A percentile compares a stretch with the other conserved stretches of the same genome.
Conservation (phyloP, 352 stramenopile genomes). For the Halophytophthora batemanensis region DNA sequence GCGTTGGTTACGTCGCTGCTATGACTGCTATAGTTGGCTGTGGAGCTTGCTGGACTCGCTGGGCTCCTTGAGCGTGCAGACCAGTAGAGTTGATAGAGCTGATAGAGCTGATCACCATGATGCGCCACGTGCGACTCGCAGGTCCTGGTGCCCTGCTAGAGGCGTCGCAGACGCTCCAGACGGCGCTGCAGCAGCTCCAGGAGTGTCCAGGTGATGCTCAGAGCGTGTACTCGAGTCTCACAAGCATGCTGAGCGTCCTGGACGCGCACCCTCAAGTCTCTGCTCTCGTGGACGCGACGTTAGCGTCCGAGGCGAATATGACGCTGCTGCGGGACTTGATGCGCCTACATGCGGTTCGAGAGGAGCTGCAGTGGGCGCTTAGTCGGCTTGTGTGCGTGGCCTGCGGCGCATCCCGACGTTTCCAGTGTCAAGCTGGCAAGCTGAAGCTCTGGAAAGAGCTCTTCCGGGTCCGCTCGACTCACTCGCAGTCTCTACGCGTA, state of each 20-base stretch:
- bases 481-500: slow-evolving; percentile 32
- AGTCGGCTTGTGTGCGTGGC: slow-evolving; percentile 22
- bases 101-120: too few relatives aligned
- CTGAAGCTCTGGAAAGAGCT: slow-evolving; percentile 32
- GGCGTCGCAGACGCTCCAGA: slow-evolving; percentile 8
- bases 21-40: too few relatives aligned
- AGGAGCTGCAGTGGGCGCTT: slow-evolving; percentile 43
- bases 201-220: slow-evolving; percentile 13
- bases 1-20: too few relatives aligned
- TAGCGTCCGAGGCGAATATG: slow-evolving; percentile 16
- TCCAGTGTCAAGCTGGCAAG: slow-evolving; percentile 36
- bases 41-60: neutral
- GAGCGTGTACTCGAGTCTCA: slow-evolving; percentile 28
- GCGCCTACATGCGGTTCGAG: slow-evolving; percentile 18
- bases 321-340: slow-evolving; percentile 19
- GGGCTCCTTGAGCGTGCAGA: too few relatives aligned
- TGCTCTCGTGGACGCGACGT: slow-evolving; percentile 8
- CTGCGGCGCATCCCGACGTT: slow-evolving; percentile 23
- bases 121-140: slow-evolving; percentile 16
- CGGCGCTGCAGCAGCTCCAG: slow-evolving; percentile 24
- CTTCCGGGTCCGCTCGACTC: slow-evolving; percentile 19
- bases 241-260: slow-evolving; percentile 17
- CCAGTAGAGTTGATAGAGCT: too few relatives aligned
- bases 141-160: neutral
- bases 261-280: slow-evolving; percentile 10